These are phyloP conservation scores for Sequoiadendron giganteum DNA, from an alignment of 75 land plant genomes.

Conservation along the genomic window DNA sequence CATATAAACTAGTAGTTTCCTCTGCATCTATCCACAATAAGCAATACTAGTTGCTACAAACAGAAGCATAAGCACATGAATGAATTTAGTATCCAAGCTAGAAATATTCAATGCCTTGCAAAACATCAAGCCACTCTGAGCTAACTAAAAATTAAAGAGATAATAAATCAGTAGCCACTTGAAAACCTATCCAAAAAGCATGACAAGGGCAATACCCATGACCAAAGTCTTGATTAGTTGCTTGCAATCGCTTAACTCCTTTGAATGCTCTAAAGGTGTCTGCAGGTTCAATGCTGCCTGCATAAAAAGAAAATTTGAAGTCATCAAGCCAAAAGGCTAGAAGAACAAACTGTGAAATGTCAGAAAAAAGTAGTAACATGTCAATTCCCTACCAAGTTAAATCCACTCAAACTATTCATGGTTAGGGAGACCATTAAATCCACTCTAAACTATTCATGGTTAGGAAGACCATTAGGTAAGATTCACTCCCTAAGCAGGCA, in stretches of 20 bases:
- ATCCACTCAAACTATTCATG: not conserved
- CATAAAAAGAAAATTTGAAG: constrained; percentile 16
- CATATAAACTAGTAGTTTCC: not conserved
- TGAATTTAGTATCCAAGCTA: not conserved
- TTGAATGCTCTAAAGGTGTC: constrained; percentile 81
- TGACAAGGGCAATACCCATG: constrained; percentile 68
- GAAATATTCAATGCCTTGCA: not conserved
- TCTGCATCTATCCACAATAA: not conserved
- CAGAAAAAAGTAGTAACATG: not conserved
- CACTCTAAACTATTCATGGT: not conserved
- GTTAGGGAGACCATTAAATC: not conserved
- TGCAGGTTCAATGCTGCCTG: constrained; percentile 94
- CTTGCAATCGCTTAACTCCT: constrained; percentile 96
- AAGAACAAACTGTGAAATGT: not conserved
- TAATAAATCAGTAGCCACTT: not conserved
- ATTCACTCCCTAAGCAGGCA: not conserved
- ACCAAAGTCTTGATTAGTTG: constrained; percentile 90
- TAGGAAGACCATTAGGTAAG: not conserved
- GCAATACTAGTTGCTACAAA: not conserved
- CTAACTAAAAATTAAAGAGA: not conserved
- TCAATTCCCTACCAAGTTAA: not conserved
- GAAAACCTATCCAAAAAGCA: constrained; percentile 3
- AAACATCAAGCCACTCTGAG: not conserved
- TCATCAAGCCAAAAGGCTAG: not conserved
- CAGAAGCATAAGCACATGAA: not conserved